Evolutionary conservation across 495 filamentous ascomycete genomes (phyloP).

Genomic region (Echria macrotheca): DNA sequence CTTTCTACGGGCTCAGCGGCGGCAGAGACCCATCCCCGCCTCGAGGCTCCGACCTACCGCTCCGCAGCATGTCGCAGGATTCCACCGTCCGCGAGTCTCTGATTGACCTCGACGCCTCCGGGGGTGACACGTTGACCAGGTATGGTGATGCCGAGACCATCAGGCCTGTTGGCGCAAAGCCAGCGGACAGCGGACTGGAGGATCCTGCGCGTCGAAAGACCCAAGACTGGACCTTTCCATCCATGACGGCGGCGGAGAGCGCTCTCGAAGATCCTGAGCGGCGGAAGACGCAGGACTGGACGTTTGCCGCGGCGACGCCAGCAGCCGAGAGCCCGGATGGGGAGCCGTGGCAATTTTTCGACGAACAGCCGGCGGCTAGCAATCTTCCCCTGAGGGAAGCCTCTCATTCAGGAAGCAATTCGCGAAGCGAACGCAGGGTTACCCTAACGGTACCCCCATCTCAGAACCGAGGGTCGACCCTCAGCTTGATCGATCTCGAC

Average conservation of each 20-base stretch:
- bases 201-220: slow-evolving; percentile 5
- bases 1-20: too few species aligned
- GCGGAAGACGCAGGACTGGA: slow-evolving; percentile 13
- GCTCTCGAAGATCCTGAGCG: background rate
- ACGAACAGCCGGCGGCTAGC: background rate
- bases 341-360: background rate
- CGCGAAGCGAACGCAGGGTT: background rate
- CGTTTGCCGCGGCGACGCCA: background rate
- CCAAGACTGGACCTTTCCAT: slow-evolving; percentile 11
- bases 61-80: slow-evolving; percentile 5
- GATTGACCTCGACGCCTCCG: slow-evolving; percentile 12
- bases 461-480: slow-evolving; percentile 5
- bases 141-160: slow-evolving; percentile 11
- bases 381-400: background rate
- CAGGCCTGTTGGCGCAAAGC: slow-evolving; percentile 1
- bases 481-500: slow-evolving; percentile 13
- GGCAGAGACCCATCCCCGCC: slow-evolving; percentile 5
- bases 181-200: background rate
- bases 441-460: background rate
- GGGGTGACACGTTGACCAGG: background rate
- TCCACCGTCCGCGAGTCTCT: slow-evolving; percentile 10
- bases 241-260: background rate
- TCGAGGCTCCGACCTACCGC: slow-evolving; percentile 6
- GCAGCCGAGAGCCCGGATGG: background rate
- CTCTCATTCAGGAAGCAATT: background rate